Evolutionary conservation across 345 rosid genomes (phyloP).

Genomic region (Punica granatum): DNA sequence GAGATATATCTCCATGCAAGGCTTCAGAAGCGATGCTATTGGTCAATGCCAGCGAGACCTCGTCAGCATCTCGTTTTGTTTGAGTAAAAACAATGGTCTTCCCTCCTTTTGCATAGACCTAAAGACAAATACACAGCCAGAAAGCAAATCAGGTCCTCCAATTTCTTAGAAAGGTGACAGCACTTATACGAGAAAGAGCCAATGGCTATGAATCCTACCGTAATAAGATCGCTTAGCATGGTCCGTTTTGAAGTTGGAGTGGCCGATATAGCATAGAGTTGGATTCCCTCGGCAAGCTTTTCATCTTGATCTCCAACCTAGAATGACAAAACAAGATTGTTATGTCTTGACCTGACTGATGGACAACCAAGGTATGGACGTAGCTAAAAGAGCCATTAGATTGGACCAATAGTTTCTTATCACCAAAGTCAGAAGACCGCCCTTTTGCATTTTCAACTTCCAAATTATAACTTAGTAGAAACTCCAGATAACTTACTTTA

Average conservation of each 20-base stretch:
- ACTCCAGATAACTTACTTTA: no score
- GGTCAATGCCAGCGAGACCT: constrained; percentile 72
- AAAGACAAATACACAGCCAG: constrained; percentile 7
- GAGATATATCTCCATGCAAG: constrained; percentile 97
- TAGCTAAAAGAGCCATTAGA: background rate
- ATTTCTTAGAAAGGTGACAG: background rate
- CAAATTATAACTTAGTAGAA: no score
- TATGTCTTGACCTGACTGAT: background rate
- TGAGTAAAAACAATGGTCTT: constrained; percentile 96
- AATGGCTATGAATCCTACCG: constrained; percentile 32
- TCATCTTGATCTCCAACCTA: constrained; percentile 96
- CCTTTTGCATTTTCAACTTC: background rate
- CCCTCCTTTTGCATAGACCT: constrained; percentile 98
- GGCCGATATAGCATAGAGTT: constrained; percentile 73
- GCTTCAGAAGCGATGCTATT: constrained; percentile 91
- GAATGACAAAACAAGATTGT: background rate
- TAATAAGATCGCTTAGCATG: constrained; percentile 83
- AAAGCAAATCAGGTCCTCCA: background rate
- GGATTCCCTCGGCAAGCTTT: constrained; percentile 92
- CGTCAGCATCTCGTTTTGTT: constrained; percentile 96
- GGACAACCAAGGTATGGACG: background rate
- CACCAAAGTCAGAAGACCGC: background rate
- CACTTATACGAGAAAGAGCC: background rate
- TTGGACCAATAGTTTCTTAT: background rate
- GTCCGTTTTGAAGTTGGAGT: constrained; percentile 75